Percentiles rank a stretch among this genome's conserved stretches.
These are phyloP conservation scores for Daldinia concentrica DNA, from an alignment of 495 filamentous ascomycete species.

Conservation along the genomic window DNA sequence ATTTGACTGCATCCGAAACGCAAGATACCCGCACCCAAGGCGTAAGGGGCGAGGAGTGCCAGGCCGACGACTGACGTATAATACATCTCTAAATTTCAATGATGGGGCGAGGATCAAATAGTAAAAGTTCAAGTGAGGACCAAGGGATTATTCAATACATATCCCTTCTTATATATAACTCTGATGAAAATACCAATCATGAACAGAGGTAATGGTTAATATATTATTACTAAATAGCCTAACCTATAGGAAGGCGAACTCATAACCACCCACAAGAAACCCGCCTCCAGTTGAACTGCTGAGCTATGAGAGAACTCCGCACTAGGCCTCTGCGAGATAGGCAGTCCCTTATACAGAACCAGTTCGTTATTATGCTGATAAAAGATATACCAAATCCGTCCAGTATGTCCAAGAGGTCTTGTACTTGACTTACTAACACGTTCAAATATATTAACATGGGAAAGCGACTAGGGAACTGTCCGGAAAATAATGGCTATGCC, in stretches of 20 bases:
- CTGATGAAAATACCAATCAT: neutral
- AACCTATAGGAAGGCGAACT: neutral
- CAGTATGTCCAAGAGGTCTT: neutral
- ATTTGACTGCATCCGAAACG: conserved; percentile 48
- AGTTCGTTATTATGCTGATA: neutral
- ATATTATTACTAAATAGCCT: conserved; percentile 7
- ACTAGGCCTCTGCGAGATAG: neutral
- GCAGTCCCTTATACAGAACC: neutral
- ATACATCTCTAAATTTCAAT: conserved; percentile 1
- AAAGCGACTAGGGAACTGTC: neutral
- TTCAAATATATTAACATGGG: neutral
- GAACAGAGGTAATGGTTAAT: neutral
- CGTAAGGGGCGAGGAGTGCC: neutral
- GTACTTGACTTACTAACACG: neutral
- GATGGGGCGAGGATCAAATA: neutral
- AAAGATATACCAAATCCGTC: neutral
- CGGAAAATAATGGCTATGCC: neutral
- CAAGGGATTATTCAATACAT: neutral
- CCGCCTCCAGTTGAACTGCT: conserved; percentile 8
- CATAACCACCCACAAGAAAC: neutral
- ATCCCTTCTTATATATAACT: neutral
- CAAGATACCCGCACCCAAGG: conserved; percentile 15
- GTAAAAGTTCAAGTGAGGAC: neutral
- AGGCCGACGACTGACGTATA: neutral
- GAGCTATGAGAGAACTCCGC: conserved; percentile 1